Evolutionary conservation across 306 rosid genomes (phyloP).

Genomic region (Corylus avellana): DNA sequence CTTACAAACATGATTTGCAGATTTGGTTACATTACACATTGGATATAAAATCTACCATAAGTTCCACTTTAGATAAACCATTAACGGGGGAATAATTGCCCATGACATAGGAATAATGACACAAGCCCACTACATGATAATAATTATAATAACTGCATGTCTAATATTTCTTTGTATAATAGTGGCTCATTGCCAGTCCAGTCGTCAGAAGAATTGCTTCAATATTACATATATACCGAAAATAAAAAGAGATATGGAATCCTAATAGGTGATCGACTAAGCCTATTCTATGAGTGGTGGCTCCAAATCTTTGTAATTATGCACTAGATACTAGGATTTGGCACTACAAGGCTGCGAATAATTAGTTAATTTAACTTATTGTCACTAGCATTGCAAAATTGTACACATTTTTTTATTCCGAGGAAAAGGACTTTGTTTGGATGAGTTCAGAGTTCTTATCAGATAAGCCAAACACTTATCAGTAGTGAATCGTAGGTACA

Average conservation of each 20-base stretch:
- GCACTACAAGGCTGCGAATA: background rate
- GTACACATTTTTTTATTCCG: background rate
- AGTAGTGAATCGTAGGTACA: constrained; percentile 39
- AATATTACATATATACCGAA: no score
- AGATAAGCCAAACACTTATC: constrained; percentile 1
- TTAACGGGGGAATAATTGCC: no score
- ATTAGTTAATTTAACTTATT: background rate
- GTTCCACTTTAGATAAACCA: no score
- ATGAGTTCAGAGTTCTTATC: constrained; percentile 1
- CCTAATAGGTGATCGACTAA: background rate
- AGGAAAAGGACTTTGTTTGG: constrained; percentile 13
- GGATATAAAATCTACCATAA: no score
- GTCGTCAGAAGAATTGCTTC: no score
- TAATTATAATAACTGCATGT: no score
- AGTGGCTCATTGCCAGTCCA: no score
- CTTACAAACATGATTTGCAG: no score
- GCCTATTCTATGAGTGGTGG: background rate
- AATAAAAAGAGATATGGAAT: background rate
- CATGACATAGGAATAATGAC: no score
- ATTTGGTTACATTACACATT: no score
- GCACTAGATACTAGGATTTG: background rate
- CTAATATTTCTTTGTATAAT: no score
- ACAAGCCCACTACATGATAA: no score
- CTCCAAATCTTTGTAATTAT: background rate
- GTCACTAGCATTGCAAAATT: background rate